A percentile compares a stretch with the other conserved stretches of the same genome.
Evolutionary conservation across 108 stramenopile genomes (phyloP).

Genomic region (Nitzschia sp.): DNA sequence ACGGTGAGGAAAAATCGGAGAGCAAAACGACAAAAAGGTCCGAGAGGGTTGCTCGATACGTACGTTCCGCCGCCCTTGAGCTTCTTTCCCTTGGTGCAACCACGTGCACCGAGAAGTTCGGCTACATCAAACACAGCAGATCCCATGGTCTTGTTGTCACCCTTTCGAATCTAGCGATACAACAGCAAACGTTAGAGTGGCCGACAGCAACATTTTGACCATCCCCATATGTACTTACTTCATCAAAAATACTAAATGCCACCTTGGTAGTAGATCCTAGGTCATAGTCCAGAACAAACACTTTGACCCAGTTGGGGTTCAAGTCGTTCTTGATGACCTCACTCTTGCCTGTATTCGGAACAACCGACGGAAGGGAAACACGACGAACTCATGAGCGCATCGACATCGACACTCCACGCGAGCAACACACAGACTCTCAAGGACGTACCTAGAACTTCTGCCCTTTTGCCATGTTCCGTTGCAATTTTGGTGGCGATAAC

Average conservation of each 20-base stretch:
- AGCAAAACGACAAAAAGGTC: background rate
- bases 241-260: constrained; percentile 45
- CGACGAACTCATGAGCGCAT: background rate
- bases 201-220: constrained; percentile 12
- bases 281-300: constrained; percentile 62
- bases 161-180: constrained; percentile 20
- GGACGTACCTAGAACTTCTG: constrained; percentile 57
- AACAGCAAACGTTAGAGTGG: too few relatives aligned
- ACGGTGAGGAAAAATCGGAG: background rate
- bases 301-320: constrained; percentile 63
- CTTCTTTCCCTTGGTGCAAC: constrained; percentile 54
- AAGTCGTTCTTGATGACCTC: constrained; percentile 67
- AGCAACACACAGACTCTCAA: constrained; percentile 32
- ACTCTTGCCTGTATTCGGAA: constrained; percentile 55
- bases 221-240: constrained; percentile 40
- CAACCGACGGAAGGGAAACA: background rate
- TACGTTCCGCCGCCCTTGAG: constrained; percentile 51
- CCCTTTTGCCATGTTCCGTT: constrained; percentile 17
- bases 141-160: constrained; percentile 54
- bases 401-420: constrained; percentile 43
- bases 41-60: too few relatives aligned
- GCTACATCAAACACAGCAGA: constrained; percentile 67
- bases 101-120: constrained; percentile 56
- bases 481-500: constrained; percentile 58
- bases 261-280: constrained; percentile 60